These are phyloP conservation scores for Luvunga scandens DNA, from an alignment of 345 rosid species.

Conservation along the genomic window DNA sequence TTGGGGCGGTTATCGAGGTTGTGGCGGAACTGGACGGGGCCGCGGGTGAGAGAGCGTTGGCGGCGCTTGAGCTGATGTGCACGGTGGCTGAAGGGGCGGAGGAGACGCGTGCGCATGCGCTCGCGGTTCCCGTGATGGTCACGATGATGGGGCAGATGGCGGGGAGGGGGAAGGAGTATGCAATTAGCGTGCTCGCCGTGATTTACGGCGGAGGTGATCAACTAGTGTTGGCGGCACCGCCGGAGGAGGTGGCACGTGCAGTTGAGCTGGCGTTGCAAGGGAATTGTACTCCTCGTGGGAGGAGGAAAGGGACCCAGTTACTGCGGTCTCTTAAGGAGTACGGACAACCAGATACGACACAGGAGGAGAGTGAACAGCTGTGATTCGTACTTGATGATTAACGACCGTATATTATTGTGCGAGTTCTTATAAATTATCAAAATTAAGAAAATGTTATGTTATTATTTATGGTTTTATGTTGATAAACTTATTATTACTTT, in stretches of 20 bases:
- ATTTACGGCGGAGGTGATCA: conserved; percentile 41
- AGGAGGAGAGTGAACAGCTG: conserved; percentile 35
- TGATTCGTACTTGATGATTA: conserved; percentile 17
- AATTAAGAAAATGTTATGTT: too few species aligned
- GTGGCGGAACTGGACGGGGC: conserved; percentile 64
- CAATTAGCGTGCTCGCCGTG: conserved; percentile 68
- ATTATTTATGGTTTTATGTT: too few species aligned
- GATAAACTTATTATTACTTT: too few species aligned
- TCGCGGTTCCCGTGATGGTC: conserved; percentile 93
- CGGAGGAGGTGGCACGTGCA: conserved; percentile 88
- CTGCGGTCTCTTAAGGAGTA: conserved; percentile 65
- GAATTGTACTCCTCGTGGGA: conserved; percentile 70
- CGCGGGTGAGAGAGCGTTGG: conserved; percentile 72
- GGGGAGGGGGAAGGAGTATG: conserved; percentile 84
- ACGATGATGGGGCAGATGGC: conserved; percentile 77
- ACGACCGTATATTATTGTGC: not conserved
- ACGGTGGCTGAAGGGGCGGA: conserved; percentile 76
- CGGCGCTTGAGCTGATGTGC: conserved; percentile 79
- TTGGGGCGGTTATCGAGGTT: conserved; percentile 61
- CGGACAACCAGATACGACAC: conserved; percentile 51
- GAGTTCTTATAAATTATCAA: not conserved
- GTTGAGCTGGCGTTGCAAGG: conserved; percentile 73
- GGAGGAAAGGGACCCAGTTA: conserved; percentile 79
- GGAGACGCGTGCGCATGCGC: conserved; percentile 71
- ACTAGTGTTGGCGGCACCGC: conserved; percentile 47